phyloP scores from a whole-genome alignment of 2,329 filamentous ascomycete genomes.

The Juglanconis sp. region DNA sequence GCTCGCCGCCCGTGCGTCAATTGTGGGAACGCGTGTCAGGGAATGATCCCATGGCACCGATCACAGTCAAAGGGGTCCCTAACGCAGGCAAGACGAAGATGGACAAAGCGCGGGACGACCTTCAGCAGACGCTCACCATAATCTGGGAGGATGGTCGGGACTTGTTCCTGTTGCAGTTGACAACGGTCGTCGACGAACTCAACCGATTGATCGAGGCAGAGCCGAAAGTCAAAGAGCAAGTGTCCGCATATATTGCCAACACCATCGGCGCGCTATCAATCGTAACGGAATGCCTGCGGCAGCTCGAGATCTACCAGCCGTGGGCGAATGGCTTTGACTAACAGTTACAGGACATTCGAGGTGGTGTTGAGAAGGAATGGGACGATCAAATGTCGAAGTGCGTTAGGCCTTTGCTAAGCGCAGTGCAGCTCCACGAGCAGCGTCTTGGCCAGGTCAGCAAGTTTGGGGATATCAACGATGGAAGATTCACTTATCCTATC shows the following conservation, averaged over 20 bases:
- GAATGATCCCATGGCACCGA: too few relatives aligned
- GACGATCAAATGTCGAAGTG: too few relatives aligned
- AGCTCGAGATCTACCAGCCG: constrained; percentile 45
- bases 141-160: constrained; percentile 33
- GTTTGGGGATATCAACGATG: constrained; percentile 32
- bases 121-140: too few relatives aligned
- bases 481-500: constrained; percentile 40
- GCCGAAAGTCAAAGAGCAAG: constrained; percentile 25
- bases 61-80: too few relatives aligned
- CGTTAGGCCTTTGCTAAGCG: constrained; percentile 15
- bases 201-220: constrained; percentile 41
- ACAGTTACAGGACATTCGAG: constrained; percentile 2
- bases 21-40: too few relatives aligned
- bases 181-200: constrained; percentile 44
- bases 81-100: too few relatives aligned
- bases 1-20: too few relatives aligned
- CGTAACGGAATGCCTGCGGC: constrained; percentile 38
- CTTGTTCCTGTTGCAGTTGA: constrained; percentile 31
- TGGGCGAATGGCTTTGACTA: constrained; percentile 43
- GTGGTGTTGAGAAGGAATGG: constrained; percentile 17
- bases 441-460: constrained; percentile 4
- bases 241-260: constrained; percentile 34
- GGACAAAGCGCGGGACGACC: too few relatives aligned
- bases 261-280: constrained; percentile 45
- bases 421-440: not conserved